Conservation (phyloP, 2,329 filamentous ascomycete genomes). For the Alternaria triticimaculans region DNA sequence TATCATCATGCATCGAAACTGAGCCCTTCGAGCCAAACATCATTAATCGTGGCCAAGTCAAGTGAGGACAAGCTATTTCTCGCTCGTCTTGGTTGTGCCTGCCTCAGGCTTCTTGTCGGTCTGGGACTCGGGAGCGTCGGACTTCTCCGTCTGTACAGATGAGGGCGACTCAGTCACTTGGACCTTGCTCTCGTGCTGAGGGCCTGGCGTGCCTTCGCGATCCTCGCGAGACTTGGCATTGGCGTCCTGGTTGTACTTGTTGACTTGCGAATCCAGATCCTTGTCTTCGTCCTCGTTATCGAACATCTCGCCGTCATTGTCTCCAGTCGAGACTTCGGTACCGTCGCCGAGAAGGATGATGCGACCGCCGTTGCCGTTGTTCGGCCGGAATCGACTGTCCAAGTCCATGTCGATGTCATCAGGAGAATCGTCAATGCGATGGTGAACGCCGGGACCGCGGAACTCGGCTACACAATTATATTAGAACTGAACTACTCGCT, state of each 20-base stretch:
- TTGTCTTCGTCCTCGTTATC: conserved; percentile 87
- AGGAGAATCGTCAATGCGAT: conserved; percentile 57
- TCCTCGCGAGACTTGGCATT: conserved; percentile 26
- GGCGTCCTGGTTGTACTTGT: conserved; percentile 60
- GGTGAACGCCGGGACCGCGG: conserved; percentile 58
- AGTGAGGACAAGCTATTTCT: conserved; percentile 26
- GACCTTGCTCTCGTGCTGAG: conserved; percentile 21
- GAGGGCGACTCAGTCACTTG: conserved; percentile 45
- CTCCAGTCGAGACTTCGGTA: conserved; percentile 87
- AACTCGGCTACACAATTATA: conserved; percentile 55
- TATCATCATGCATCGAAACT: conserved; percentile 5
- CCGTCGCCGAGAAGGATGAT: conserved; percentile 96
- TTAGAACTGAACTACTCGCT: conserved; percentile 47
- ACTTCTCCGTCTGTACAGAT: conserved; percentile 48
- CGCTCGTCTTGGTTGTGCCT: conserved; percentile 18
- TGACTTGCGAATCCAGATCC: conserved; percentile 83
- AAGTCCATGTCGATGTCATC: conserved; percentile 75
- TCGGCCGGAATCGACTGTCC: conserved; percentile 71
- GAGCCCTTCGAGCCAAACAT: not conserved
- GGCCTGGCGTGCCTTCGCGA: conserved; percentile 37
- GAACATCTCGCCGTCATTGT: conserved; percentile 92
- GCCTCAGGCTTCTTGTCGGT: conserved; percentile 26
- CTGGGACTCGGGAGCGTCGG: conserved; percentile 25
- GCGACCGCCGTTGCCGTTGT: conserved; percentile 70
- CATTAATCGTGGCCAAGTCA: conserved; percentile 6